A percentile compares a stretch with the other conserved stretches of the same genome.
Evolutionary conservation across 805 yeast genomes (phyloP).

Genomic region (Kodamaea nitidulidarum): DNA sequence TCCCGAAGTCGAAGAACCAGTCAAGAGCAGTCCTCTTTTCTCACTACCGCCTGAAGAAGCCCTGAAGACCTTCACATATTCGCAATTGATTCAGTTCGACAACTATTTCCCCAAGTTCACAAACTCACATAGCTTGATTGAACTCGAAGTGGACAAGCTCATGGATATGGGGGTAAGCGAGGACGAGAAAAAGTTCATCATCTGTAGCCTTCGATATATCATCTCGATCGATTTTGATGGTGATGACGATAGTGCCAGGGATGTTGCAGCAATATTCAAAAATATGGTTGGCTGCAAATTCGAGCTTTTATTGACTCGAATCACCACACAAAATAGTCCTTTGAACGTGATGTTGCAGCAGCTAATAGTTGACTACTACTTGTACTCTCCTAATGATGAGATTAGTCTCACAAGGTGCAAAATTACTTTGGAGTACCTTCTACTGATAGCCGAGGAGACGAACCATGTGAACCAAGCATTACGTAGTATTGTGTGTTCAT

Average conservation of each 20-base stretch:
- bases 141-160: background rate
- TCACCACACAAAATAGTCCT: background rate
- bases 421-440: background rate
- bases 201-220: conserved; percentile 3
- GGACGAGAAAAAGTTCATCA: conserved; percentile 3
- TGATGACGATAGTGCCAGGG: background rate
- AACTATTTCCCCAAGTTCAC: background rate
- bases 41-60: background rate
- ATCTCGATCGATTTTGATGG: conserved; percentile 4
- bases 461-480: background rate
- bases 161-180: background rate
- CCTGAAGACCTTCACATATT: background rate
- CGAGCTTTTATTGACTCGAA: background rate
- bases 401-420: background rate
- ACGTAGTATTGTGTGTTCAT: conserved; percentile 4
- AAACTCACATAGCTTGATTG: background rate
- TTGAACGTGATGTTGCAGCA: background rate
- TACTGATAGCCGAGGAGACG: background rate
- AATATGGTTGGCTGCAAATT: background rate
- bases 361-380: conserved; percentile 1
- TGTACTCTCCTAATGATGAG: background rate
- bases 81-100: background rate
- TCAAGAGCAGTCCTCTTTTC: too few species aligned
- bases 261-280: background rate
- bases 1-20: too few species aligned